Base-by-base conservation (phyloP, 2,329 filamentous ascomycete species). In the Colletotrichum cordylinicola region DNA sequence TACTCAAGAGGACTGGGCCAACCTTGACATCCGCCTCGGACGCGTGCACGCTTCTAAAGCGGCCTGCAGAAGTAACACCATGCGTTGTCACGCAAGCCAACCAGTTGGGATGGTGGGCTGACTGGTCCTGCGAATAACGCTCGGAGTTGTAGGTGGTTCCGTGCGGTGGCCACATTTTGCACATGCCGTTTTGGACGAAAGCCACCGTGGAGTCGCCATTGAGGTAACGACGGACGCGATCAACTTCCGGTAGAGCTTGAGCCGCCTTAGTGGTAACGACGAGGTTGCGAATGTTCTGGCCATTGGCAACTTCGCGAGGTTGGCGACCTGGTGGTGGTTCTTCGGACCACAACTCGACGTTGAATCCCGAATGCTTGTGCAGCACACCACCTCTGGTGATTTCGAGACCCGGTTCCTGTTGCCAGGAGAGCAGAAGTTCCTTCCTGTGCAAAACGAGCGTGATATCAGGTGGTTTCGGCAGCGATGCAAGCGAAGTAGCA, bases 111-210 rank as follows among this genome's bases (percentile, higher is more conserved):
- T 82, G 82, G 13, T 29, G 15, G 6, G 33, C 21, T n/a, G 66
- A 66, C 24, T 80, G 73, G 13, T 78, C 80, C 18, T 72, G 65
- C 3, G 82, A 78, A 70, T 86, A 90, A 21, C 89, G 84, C 69
- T 84, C 80, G 3, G 79, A 77, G 43, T 83, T 82, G 80, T 91
- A 91, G 2, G 81, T 74, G 6, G 79, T 78, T 4, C 89, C 89
- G 66, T 87, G 82, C 9, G 90, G 90, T 29, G 90, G 89, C 90
- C 90, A 91, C 18, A 91, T 82, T 78, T 87, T 88, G 37, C 94
- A 96, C 91, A 98, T 94, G 62, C 96, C 96, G 80, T 98, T 98
- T 80, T 98, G 96, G 29, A 95, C 86, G 80, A 98, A 94, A 15
- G 94, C 88, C n/a, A 98, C 91, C 0, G 94, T 94, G n/a, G 93